Evolutionary conservation across 129 eudicot genomes (phyloP).

Genomic region (Artemisia annua): DNA sequence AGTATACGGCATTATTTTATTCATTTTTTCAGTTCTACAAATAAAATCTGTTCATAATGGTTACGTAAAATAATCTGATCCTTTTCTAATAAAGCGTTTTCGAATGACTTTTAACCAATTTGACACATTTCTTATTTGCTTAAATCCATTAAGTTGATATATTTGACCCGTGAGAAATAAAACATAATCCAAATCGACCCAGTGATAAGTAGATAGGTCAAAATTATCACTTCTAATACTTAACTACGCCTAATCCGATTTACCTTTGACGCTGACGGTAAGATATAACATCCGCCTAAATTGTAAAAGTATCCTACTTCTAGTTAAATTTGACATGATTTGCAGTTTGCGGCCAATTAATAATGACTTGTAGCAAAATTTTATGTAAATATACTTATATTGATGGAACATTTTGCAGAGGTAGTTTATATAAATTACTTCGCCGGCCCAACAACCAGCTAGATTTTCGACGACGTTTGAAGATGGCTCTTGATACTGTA

Average conservation of each 20-base stretch:
- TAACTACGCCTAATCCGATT: no score
- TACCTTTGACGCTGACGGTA: no score
- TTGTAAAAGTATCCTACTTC: not conserved
- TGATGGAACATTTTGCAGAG: slow-evolving; percentile 52
- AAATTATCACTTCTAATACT: not conserved
- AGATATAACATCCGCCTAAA: no score
- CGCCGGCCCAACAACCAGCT: slow-evolving; percentile 92
- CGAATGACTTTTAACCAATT: not conserved
- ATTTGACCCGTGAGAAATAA: not conserved
- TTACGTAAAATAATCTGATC: no score
- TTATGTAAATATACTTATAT: slow-evolving; percentile 1
- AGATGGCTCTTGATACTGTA: slow-evolving; percentile 98
- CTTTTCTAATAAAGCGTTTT: no score
- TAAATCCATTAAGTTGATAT: not conserved
- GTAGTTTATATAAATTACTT: slow-evolving; percentile 89
- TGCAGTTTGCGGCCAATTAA: no score
- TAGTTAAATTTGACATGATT: not conserved
- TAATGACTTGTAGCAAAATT: not conserved
- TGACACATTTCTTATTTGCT: not conserved
- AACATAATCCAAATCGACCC: not conserved
- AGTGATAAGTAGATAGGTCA: not conserved
- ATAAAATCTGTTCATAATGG: no score
- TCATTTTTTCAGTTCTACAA: no score
- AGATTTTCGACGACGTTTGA: slow-evolving; percentile 86
- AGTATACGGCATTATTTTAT: no score